These are phyloP conservation scores for Schoenoplectus triqueter DNA, from an alignment of 202 grass and related monocot species.

Conservation along the genomic window DNA sequence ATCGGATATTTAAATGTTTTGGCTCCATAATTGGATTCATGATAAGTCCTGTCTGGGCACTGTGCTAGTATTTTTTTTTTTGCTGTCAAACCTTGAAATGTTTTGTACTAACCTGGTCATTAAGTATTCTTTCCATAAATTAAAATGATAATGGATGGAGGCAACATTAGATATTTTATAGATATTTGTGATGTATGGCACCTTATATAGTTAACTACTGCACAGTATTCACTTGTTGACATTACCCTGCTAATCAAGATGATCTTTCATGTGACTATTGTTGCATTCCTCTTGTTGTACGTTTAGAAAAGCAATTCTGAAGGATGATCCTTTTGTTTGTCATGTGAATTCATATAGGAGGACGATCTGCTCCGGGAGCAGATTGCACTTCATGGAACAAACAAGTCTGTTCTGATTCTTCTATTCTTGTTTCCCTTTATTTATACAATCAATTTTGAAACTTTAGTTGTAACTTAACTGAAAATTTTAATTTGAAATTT, in stretches of 20 bases:
- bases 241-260: conserved; percentile 1
- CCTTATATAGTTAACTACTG: neutral
- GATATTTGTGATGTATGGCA: neutral
- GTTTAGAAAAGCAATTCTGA: conserved; percentile 7
- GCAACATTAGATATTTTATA: neutral
- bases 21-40: neutral
- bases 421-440: neutral
- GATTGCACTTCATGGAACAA: conserved; percentile 75
- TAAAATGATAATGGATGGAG: neutral
- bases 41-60: neutral
- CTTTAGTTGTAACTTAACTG: neutral
- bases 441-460: conserved; percentile 3
- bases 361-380: conserved; percentile 82
- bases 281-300: neutral
- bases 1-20: neutral
- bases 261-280: neutral
- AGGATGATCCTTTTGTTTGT: conserved; percentile 12
- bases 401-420: conserved; percentile 55
- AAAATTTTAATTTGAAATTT: conserved; percentile 33
- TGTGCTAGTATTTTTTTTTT: neutral
- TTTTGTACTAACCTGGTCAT: neutral
- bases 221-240: neutral
- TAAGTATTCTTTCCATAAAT: neutral
- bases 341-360: conserved; percentile 55
- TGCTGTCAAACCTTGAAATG: neutral